Base-by-base conservation (phyloP, 2,329 filamentous ascomycete genomes). In the Xylaria sp. region DNA sequence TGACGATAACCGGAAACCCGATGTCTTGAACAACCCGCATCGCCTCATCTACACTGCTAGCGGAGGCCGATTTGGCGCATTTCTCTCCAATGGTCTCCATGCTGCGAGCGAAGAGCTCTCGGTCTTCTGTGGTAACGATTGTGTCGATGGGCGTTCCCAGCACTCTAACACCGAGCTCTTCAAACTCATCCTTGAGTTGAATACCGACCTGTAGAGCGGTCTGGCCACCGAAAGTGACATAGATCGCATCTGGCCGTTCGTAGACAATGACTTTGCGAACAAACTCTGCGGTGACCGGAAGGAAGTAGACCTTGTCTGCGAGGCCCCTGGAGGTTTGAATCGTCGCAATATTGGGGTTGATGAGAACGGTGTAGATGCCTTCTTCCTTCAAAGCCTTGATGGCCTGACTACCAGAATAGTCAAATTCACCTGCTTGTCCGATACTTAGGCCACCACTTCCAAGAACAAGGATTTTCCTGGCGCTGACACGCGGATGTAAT, bases 81-180 rank as follows among this genome's bases (percentile, higher is more conserved):
- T 97, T 97, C 76, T 97, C 94, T 57, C 91, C 90, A 69, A 99
- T 97, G 0, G 92, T 94, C 69, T 97, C 93, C 93, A 99, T 97
- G 78, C 91, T 96, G 61, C 93, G 88, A 48, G 94, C 94, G 68
- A 99, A 99, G 39, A 97, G 84, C 77, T 99, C 94, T 72, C 94
- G 90, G 69, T 99, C 94, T 75, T 99, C 94, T 1, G 94, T 99
- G 19, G 93, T 97, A 75, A 97, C 96, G 75, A 99, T 96, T 44
- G 94, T 97, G 40, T 97, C 90, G 59, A 99, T 97, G 11, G 93
- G 92, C 5, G 94, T 99, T 73, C 94, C 94, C 16, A 99, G 83
- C 40, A 99, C 93, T 76, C 92, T 88, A 66, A 99, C 93, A 41
- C 94, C 94, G 4, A 97, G 88, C 46, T 78, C 81, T 72, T 96